Evolutionary conservation across 345 rosid species (phyloP), one percentile per base, ranked within the genome.

Genomic region (Arabidopsis arenosa): DNA sequence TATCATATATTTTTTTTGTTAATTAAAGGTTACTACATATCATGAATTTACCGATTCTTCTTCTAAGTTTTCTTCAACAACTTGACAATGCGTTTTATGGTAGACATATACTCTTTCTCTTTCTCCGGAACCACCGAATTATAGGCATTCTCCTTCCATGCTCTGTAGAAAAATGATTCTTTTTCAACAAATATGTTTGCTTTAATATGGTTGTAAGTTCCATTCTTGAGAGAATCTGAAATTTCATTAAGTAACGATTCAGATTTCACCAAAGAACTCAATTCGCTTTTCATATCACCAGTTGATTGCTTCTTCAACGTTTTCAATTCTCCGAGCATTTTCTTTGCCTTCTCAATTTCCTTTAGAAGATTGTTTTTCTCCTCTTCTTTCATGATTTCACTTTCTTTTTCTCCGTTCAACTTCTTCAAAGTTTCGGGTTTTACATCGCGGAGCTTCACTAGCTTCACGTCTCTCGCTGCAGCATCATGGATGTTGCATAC

Each of bases 141-240:
- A 71, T 71, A 77, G 0, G 76, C 64, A 77, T 64, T 77, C 61
- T 70, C 80, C 62, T 77, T 70, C 80, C 80, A 71, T 7, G 72
- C 67, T 57, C 76, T 64, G 55, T 64, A 77, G 47, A 71, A 64
- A 39, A 70, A 63, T 15, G 80, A 63, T 48, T 77, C 80, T 55
- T 71, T 57, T 39, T 71, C 76, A 28, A 64, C 72, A 32, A 77
- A 77, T 4, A 64, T 49, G 8, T 59, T 70, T 17, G 68, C 76
- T 71, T 64, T 23, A 11, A 71, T 57, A 37, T 67, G 2, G 35
- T 58, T 71, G 39, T 35, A 64, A n/a, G 59, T 63, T 48, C 72
- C 80, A 2, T 41, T 77, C 60, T 77, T 77, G 30, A 77, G 7
- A 47, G 76, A 43, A 0, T 64, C 47, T 33, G 76, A 47, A 1